phyloP scores from a whole-genome alignment of 140 eudicot species.

The Anethum foeniculum region DNA sequence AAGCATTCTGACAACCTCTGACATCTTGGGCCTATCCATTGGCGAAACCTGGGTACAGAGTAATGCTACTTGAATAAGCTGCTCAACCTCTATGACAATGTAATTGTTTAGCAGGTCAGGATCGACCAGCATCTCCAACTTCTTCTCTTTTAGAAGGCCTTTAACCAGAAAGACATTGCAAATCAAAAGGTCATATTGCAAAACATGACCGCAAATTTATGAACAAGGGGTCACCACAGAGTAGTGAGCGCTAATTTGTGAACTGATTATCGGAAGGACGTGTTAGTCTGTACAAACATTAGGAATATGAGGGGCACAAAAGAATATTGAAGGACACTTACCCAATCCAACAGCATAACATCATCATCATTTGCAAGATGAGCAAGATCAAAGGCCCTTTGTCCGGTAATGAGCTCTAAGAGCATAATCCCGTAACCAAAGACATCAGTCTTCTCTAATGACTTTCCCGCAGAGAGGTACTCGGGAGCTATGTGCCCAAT shows the following conservation, averaged over 20 bases:
- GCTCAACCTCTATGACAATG: slow-evolving; percentile 7
- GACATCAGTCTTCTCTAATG: slow-evolving; percentile 24
- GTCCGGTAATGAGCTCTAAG: slow-evolving; percentile 16
- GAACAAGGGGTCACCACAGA: not conserved
- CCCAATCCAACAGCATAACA: slow-evolving; percentile 16
- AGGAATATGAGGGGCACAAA: not conserved
- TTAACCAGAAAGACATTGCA: not conserved
- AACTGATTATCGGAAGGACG: not conserved
- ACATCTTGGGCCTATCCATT: slow-evolving; percentile 16
- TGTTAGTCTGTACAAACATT: not conserved
- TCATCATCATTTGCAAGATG: slow-evolving; percentile 11
- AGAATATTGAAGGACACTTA: not conserved
- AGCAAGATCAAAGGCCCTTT: slow-evolving; percentile 19
- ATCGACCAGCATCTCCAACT: slow-evolving; percentile 12
- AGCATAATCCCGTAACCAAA: slow-evolving; percentile 25
- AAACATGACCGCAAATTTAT: not conserved
- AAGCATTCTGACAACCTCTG: slow-evolving; percentile 22
- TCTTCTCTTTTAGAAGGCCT: not conserved
- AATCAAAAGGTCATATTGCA: not conserved
- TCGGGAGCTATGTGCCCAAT: slow-evolving; percentile 30
- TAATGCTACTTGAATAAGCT: slow-evolving; percentile 18
- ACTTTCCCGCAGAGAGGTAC: slow-evolving; percentile 17
- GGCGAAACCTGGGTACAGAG: slow-evolving; percentile 20
- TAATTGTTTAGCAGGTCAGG: not conserved
- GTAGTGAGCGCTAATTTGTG: not conserved